phyloP scores from a whole-genome alignment of 768 basidiomycete genomes.

The Phaffia tasmanica region DNA sequence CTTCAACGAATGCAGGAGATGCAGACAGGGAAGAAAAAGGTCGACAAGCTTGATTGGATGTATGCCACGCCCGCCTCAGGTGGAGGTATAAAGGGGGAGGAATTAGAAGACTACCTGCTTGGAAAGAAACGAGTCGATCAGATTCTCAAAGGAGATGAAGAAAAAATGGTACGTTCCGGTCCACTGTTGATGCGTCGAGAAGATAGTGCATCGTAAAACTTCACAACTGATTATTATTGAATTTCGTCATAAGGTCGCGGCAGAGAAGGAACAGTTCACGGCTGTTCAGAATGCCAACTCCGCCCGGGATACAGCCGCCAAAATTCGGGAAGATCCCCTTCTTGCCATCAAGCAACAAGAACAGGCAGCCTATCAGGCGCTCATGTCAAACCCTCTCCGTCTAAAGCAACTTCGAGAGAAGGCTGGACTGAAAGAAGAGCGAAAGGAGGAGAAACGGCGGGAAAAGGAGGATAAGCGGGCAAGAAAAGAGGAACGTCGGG shows the following conservation, averaged over 20 bases:
- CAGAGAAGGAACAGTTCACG: slow-evolving; percentile 72
- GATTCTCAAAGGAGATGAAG: slow-evolving; percentile 81
- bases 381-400: slow-evolving; percentile 40
- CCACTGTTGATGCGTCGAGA: slow-evolving; percentile 37
- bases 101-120: slow-evolving; percentile 88
- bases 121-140: slow-evolving; percentile 98
- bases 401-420: slow-evolving; percentile 30
- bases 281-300: slow-evolving; percentile 90
- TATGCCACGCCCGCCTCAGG: slow-evolving; percentile 94
- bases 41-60: slow-evolving; percentile 98
- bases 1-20: slow-evolving; percentile 90
- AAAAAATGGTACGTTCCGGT: slow-evolving; percentile 44
- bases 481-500: slow-evolving; percentile 28
- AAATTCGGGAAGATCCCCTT: slow-evolving; percentile 91
- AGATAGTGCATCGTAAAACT: slow-evolving; percentile 12
- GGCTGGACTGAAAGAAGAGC: slow-evolving; percentile 31
- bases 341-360: slow-evolving; percentile 98
- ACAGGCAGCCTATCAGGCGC: slow-evolving; percentile 76
- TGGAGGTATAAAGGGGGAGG: slow-evolving; percentile 71
- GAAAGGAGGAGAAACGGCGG: slow-evolving; percentile 33
- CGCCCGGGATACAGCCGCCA: slow-evolving; percentile 73
- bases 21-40: slow-evolving; percentile 84
- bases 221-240: slow-evolving; percentile 22
- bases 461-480: slow-evolving; percentile 29
- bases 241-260: slow-evolving; percentile 30